Evolutionary conservation across 140 eudicot genomes (phyloP).

Genomic region (Bidens hawaiensis): DNA sequence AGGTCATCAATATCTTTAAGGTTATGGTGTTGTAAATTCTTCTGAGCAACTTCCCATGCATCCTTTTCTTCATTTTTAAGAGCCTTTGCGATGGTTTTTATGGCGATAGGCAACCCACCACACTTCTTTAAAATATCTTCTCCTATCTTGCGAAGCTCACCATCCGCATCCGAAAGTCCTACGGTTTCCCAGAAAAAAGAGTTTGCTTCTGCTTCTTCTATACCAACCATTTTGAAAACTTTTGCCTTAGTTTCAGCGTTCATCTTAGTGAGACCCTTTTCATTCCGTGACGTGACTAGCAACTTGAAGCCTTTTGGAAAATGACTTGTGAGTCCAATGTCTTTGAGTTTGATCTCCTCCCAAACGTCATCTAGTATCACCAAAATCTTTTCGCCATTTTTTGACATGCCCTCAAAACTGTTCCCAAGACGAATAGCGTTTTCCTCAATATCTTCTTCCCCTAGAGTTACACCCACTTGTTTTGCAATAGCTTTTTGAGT

Average conservation of each 20-base stretch:
- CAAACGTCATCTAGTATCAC: constrained; percentile 32
- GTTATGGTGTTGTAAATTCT: background rate
- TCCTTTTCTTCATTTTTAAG: background rate
- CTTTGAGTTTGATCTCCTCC: too few species aligned
- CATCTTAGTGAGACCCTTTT: constrained; percentile 4
- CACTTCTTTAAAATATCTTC: background rate
- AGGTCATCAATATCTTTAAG: too few species aligned
- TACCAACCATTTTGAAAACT: background rate
- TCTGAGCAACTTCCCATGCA: background rate
- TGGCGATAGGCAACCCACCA: constrained; percentile 5
- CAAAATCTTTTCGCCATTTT: constrained; percentile 4
- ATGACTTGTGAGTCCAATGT: constrained; percentile 18
- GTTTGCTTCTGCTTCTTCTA: background rate
- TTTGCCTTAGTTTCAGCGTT: background rate
- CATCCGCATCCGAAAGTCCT: background rate
- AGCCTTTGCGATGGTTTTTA: background rate
- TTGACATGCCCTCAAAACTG: background rate
- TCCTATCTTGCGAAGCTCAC: background rate
- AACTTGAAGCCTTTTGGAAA: constrained; percentile 12
- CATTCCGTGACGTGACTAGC: background rate
- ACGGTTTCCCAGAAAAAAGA: background rate
- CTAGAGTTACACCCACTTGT: background rate
- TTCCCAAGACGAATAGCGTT: constrained; percentile 3
- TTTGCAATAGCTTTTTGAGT: constrained; percentile 6
- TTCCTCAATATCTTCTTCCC: background rate